Conservation (phyloP, 2,329 filamentous ascomycete species). For the Periconia digitata region DNA sequence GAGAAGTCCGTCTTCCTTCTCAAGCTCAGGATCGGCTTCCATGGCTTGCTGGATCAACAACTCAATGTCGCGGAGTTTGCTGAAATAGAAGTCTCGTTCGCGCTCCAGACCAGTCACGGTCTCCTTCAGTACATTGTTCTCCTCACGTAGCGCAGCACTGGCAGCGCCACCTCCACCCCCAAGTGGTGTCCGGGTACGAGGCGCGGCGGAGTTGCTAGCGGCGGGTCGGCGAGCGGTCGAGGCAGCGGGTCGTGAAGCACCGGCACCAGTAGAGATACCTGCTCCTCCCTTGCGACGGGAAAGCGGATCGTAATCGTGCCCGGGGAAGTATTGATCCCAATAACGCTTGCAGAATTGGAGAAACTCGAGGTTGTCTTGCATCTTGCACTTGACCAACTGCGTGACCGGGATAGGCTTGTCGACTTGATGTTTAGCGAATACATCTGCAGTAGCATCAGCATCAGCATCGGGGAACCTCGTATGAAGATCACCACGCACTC, state of each 20-base stretch:
- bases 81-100: constrained; percentile 98
- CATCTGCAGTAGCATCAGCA: constrained; percentile 57
- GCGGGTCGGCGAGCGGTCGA: constrained; percentile 44
- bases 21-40: constrained; percentile 87
- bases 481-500: constrained; percentile 62
- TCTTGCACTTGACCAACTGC: constrained; percentile 93
- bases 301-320: constrained; percentile 93
- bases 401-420: constrained; percentile 90
- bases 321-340: constrained; percentile 98
- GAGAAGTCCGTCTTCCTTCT: constrained; percentile 89
- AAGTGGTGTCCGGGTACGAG: constrained; percentile 45
- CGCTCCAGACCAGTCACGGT: constrained; percentile 93
- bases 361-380: constrained; percentile 99
- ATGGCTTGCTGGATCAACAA: constrained; percentile 89
- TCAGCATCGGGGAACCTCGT: constrained; percentile 1
- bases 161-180: constrained; percentile 56
- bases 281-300: constrained; percentile 77
- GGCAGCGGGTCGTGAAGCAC: constrained; percentile 54
- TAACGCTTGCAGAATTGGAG: constrained; percentile 95
- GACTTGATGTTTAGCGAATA: constrained; percentile 82
- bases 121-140: constrained; percentile 89
- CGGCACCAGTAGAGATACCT: constrained; percentile 53
- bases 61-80: constrained; percentile 96
- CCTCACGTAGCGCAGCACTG: constrained; percentile 73
- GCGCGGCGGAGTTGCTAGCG: constrained; percentile 43